phyloP scores from a whole-genome alignment of 768 basidiomycete genomes.

The Cubamyces lactineus region DNA sequence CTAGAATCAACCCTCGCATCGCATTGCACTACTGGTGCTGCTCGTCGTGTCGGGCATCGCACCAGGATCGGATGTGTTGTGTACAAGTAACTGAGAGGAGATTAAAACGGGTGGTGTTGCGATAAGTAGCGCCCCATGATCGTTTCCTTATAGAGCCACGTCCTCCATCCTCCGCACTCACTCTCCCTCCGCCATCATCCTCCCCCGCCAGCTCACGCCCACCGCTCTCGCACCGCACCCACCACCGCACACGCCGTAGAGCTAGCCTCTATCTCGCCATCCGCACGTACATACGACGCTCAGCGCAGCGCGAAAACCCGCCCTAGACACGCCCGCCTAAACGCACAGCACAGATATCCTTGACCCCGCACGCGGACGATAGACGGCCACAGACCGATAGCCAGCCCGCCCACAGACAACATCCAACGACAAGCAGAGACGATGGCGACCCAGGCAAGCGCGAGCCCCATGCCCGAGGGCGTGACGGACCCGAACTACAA shows the following conservation, averaged over 20 bases:
- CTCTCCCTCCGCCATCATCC: background rate
- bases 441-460: constrained; percentile 43
- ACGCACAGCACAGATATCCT: too few relatives aligned
- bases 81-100: background rate
- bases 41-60: background rate
- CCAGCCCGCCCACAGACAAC: background rate
- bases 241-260: background rate
- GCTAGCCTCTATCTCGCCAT: too few relatives aligned
- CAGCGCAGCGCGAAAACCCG: background rate
- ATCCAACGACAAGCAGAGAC: background rate
- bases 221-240: constrained; percentile 1
- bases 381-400: too few relatives aligned
- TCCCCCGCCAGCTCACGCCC: constrained; percentile 2
- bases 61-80: background rate
- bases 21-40: background rate
- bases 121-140: constrained; percentile 13
- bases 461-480: constrained; percentile 57
- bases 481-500: constrained; percentile 67
- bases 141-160: constrained; percentile 20
- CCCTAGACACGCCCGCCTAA: background rate
- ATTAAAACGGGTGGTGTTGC: background rate
- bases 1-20: background rate
- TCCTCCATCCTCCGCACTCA: constrained; percentile 3
- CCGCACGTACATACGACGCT: background rate
- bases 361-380: too few relatives aligned